Percentiles rank a stretch among this genome's conserved stretches.
phyloP scores from a whole-genome alignment of 2,329 filamentous ascomycete species.

The Penicillium sp. region DNA sequence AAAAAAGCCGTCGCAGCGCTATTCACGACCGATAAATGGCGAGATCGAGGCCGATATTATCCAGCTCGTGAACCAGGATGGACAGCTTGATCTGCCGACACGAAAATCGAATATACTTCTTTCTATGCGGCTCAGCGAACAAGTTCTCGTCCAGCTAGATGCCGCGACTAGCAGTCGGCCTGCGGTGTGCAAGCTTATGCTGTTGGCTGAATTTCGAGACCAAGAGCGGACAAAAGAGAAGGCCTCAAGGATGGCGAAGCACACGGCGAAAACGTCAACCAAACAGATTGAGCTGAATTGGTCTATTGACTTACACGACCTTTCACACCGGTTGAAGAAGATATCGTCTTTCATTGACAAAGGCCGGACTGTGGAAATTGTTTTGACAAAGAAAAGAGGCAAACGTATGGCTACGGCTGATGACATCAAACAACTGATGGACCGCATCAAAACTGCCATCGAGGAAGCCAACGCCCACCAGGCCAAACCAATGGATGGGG shows the following conservation, averaged over 20 bases:
- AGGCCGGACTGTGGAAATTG: constrained; percentile 70
- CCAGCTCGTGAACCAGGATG: constrained; percentile 33
- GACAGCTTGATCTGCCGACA: constrained; percentile 27
- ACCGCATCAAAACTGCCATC: constrained; percentile 45
- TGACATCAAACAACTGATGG: constrained; percentile 59
- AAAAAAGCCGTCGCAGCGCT: constrained; percentile 1
- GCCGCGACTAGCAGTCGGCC: constrained; percentile 26
- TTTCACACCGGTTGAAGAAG: constrained; percentile 66
- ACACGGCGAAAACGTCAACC: constrained; percentile 37
- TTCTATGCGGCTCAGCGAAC: constrained; percentile 46
- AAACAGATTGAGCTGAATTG: constrained; percentile 91
- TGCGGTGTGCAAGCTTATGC: constrained; percentile 69
- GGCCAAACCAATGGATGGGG: constrained; percentile 39
- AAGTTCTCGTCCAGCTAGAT: constrained; percentile 51
- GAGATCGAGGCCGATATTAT: constrained; percentile 29
- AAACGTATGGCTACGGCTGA: constrained; percentile 57
- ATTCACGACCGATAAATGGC: constrained; percentile 24
- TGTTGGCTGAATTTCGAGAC: constrained; percentile 52
- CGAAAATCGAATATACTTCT: constrained; percentile 33
- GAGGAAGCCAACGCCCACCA: constrained; percentile 41
- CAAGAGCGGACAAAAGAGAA: constrained; percentile 38
- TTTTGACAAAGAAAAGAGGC: constrained; percentile 64
- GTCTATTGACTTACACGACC: constrained; percentile 73
- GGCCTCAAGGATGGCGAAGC: constrained; percentile 37
- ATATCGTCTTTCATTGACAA: constrained; percentile 66